phyloP scores from a whole-genome alignment of 1,284 basidiomycete species.

The Macrocystidia cucumis region DNA sequence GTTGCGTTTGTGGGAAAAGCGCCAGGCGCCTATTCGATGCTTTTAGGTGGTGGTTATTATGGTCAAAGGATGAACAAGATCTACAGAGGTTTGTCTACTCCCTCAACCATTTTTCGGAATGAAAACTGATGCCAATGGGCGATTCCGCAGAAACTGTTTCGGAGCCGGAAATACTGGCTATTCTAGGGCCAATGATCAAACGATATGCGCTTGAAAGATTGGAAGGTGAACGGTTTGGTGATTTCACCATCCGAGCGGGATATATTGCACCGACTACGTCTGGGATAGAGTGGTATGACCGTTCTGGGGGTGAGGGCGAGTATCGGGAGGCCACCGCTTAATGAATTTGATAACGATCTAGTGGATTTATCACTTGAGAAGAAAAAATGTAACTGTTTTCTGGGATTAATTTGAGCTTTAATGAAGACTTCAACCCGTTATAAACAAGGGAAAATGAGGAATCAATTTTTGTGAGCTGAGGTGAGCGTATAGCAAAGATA shows the following conservation, averaged over 20 bases:
- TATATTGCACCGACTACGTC: conserved; percentile 77
- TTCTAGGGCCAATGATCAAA: conserved; percentile 90
- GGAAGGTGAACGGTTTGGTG: conserved; percentile 93
- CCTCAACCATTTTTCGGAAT: conserved; percentile 3
- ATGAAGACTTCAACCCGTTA: no score
- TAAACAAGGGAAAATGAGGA: no score
- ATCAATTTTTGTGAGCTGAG: no score
- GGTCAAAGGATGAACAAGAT: conserved; percentile 94
- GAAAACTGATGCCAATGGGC: no score
- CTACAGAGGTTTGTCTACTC: conserved; percentile 53
- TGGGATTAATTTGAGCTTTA: no score
- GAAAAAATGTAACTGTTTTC: no score
- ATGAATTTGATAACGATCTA: no score
- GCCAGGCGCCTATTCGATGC: conserved; percentile 89
- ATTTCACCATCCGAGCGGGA: conserved; percentile 87
- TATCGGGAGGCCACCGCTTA: conserved; percentile 14
- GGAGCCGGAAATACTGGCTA: conserved; percentile 90
- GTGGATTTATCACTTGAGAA: no score
- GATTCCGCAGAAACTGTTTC: conserved; percentile 75
- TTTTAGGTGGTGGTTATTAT: conserved; percentile 92
- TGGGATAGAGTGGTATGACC: conserved; percentile 80
- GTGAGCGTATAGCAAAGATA: no score
- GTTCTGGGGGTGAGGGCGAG: conserved; percentile 67
- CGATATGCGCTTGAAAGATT: conserved; percentile 84
- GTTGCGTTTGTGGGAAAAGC: conserved; percentile 97